Evolutionary conservation across 805 yeast species (phyloP), one percentile per base, ranked within the genome.

Genomic region (Kodamaea kakaduensis): DNA sequence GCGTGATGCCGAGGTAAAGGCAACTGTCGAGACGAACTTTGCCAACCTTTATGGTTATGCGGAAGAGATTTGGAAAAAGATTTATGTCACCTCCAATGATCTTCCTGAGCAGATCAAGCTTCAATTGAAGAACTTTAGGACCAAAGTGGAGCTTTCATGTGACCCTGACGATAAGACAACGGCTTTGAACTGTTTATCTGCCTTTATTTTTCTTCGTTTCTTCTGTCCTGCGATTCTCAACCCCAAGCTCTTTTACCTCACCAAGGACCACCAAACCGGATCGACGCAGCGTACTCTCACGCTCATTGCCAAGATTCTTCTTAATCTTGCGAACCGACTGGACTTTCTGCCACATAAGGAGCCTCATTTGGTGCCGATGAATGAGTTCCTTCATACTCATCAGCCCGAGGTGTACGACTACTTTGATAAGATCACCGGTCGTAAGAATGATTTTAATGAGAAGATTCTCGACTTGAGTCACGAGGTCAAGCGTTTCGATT

Each of bases 191-290:
- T 84, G 95, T 32, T 61, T 89, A 20, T 75, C 93, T 14, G 88
- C 96, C 1, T 84, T 93, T 49, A 62, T 90, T 9, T 93, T 90
- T 54, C 61, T 90, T 41, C 46, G 72, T 38, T 67, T 67, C 56
- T 74, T 88, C 44, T 88, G 96, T 49, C 97, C 98, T 0, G 95
- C 96, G 0, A 74, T 90, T 18, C 61, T 93, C 51, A 89, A 87
- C 50, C 98, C 98, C 0, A 87, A 86, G 49, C 58, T 89, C 32
- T 88, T 87, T 55, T 78, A 80, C 41, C 64, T 93, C 32, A 75
- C 86, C 0, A 71, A 75, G 34, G 68, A 74, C 23, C 90, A 84
- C 46, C 86, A 87, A 40, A 70, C 78, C 6, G 86, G 88, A 2
- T 68, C 69, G 8, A 69, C 79, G 2, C 89, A 87, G 44, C 69